Base-by-base conservation (phyloP, 2,329 filamentous ascomycete species). In the Dendryphion nanum region DNA sequence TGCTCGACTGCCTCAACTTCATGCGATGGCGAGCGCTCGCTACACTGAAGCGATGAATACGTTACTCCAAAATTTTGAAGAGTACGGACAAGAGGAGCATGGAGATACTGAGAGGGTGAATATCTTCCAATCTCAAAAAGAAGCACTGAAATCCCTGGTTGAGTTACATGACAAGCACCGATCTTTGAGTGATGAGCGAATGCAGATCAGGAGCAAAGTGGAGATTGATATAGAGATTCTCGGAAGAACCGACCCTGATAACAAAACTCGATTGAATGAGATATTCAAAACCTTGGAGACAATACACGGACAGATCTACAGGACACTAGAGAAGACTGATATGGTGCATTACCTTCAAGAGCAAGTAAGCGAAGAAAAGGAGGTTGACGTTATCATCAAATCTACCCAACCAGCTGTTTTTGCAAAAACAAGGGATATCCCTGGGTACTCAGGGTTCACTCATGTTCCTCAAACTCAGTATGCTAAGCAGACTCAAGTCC, bases 391-490 rank as follows among this genome's bases (percentile, higher is more conserved):
- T 16, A 47, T 63, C 4, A 48, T 65, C 13, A 42, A 56, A 28
- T 61, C 61, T 2, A 66, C 61, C 8, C 63, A 64, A 37, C 43
- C 47, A 6, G 55, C 51, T 13, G 55, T 58, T 7, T 38, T 35
- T 20, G 42, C 47, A 3, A 45, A 51, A 15, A 45, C 38, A 15
- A n/a, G 18, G 4, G 52, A 44, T n/a, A 20, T 31, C n/a, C 19
- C 15, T 3, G 17, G 36, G 6, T 42, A 47, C 5, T 30, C 36
- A 30, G 50, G 40, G 1, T 45, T 44, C 4, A 44, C 44, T 30
- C 45, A 50, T 36, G 45, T 60, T 14, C 53, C 55, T 5, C 61
- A 63, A 37, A 66, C 62, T 13, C 61, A 66, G 41, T 63, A 54
- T 28, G 44, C 56, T 6, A 63, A 55, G 35, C 55, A 57, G 29